Evolutionary conservation across 1,139 yeast species (phyloP), one percentile per base, ranked within the genome.

Genomic region (Tardiomyces blankii): DNA sequence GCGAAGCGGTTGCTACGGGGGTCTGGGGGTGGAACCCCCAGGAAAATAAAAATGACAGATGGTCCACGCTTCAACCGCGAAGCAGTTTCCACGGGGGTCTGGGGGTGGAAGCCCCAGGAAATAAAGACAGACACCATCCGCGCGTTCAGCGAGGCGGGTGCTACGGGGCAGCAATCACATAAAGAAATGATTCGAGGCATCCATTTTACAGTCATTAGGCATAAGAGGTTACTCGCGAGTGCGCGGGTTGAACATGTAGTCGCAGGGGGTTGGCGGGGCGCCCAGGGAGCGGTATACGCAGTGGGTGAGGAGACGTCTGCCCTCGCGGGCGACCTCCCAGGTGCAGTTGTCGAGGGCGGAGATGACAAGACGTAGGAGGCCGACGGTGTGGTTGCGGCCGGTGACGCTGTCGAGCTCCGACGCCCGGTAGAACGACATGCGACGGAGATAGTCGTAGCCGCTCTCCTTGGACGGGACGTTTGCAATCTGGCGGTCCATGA

Each of bases 211-310:
- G 32, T 28, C 32, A 13, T 28, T 13, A 28, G 32, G 32, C 32
- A 28, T 28, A 12, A 28, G 14, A 4, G 14, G 6, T 28, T 16
- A 35, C 21, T n/a, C 19, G 13, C 39, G 39, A 5, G 13, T 18
- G 7, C 39, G 39, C 39, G 39, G 39, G 39, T 35, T 35, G 19
- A 35, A 35, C 39, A 35, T 35, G 21, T 16, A 35, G 39, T 35
- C 39, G 21, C 39, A 35, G 4, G 9, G 18, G 13, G 18, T 38
- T 32, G 41, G 49, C 6, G 45, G 44, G 14, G 47, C 41, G 21
- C 68, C 68, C 41, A 64, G 47, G 9, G 66, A 56, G 38, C 65
- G 54, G 44, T 61, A 60, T 30, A 63, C 52, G 42, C 65, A 60
- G 43, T 59, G 62, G 30, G 50, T 52, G 28, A 64, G 44, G 42